Base-by-base conservation (phyloP, 2,329 filamentous ascomycete species). In the Beauveria bassiana region DNA sequence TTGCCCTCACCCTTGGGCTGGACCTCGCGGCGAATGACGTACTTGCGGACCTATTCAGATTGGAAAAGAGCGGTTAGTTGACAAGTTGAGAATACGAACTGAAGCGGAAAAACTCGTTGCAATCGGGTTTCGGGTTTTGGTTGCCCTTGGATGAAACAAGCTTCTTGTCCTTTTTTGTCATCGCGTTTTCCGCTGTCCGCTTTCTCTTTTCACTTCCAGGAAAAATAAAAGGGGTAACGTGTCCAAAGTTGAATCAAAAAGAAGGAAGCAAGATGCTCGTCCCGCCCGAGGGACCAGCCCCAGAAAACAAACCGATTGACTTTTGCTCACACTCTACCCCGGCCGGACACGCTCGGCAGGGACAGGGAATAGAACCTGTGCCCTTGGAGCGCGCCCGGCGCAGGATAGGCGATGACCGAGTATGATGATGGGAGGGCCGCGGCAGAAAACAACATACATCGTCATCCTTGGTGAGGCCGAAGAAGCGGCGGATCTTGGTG, bases 381-480 rank as follows among this genome's bases (percentile, higher is more conserved):
- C 68, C 70, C 75, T 69, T 73, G 24, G 26, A 70, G 68, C 74
- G 77, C 77, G 79, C 77, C 71, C 26, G 38, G 42, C 50, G 75
- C 75, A 73, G 83, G 83, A 84, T 81, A 91, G 88, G 89, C 83
- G 84, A 89, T 85, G 85, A 88, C 80, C 73, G 74, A 75, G 74
- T 77, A 76, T 76, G 74, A 70, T 79, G 80, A 75, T 80, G 76
- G 75, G 73, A 75, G 65, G 70, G 66, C 73, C 74, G 74, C 49
- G 28, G 49, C 28, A 52, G 78, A 38, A 38, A 38, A 38, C 73
- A 73, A 92, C 90, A 87, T 90, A 98, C 93, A 90, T 99, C 95
- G 86, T 99, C 95, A 89, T 98, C 93, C 93, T 98, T 98, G 90
- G 89, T 93, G 87, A 99, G 90, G 84, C 91, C 88, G 85, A 98